Percentiles rank a stretch among this genome's conserved stretches.
phyloP scores from a whole-genome alignment of 805 yeast genomes.

The Candida manassasensis region DNA sequence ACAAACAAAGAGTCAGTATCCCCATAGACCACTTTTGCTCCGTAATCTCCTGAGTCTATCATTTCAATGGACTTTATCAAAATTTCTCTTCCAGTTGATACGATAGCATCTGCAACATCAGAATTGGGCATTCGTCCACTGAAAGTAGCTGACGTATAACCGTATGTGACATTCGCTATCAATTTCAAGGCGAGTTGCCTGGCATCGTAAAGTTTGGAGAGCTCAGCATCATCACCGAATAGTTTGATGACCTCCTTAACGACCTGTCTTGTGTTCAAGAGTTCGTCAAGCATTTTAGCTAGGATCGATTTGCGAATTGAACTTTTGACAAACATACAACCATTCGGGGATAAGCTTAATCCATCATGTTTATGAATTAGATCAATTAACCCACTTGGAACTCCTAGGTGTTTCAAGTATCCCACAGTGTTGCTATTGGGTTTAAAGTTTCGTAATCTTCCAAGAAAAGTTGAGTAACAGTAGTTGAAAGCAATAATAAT shows the following conservation, averaged over 20 bases:
- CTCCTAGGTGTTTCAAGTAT: slow-evolving; percentile 36
- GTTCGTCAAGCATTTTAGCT: slow-evolving; percentile 80
- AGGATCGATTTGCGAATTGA: slow-evolving; percentile 64
- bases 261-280: slow-evolving; percentile 74
- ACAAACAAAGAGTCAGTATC: slow-evolving; percentile 95
- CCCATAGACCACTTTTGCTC: slow-evolving; percentile 92
- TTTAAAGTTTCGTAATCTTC: slow-evolving; percentile 52
- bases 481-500: slow-evolving; percentile 86
- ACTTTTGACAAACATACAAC: slow-evolving; percentile 68
- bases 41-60: slow-evolving; percentile 66
- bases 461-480: slow-evolving; percentile 72
- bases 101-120: slow-evolving; percentile 92
- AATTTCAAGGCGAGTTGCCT: slow-evolving; percentile 84
- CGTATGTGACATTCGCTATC: slow-evolving; percentile 94
- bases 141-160: slow-evolving; percentile 90
- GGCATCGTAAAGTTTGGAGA: slow-evolving; percentile 58
- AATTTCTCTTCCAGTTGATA: slow-evolving; percentile 84
- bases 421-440: slow-evolving; percentile 51
- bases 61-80: slow-evolving; percentile 62
- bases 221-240: slow-evolving; percentile 38
- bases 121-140: slow-evolving; percentile 98
- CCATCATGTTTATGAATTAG: slow-evolving; percentile 44
- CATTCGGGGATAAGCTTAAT: slow-evolving; percentile 78
- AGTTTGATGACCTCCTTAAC: slow-evolving; percentile 71
- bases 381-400: slow-evolving; percentile 55